Base-by-base conservation (phyloP, 495 filamentous ascomycete genomes). In the Sphaerosporella brunnea region DNA sequence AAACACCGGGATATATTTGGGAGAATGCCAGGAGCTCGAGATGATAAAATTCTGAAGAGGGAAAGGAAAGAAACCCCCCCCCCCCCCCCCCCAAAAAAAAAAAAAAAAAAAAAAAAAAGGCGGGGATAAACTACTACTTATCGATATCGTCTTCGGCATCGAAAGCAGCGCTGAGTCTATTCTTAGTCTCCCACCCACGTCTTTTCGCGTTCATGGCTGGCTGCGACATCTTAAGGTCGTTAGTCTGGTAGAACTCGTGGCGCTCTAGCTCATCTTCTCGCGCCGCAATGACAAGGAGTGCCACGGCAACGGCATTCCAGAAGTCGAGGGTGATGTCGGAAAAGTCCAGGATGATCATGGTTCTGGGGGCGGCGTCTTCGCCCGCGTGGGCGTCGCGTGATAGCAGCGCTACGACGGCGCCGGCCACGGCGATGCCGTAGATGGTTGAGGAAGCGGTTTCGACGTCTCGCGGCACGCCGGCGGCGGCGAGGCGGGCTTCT, bases 271-370 rank as follows among this genome's bases (percentile, higher is more conserved):
- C 56, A 23, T 59, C 56, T n/a, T 59, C 56, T 3, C 56, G 37
- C 8, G 56, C 56, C n/a, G 55, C 47, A 4, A 61, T 53, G 3
- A 61, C 58, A 9, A 61, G 25, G n/a, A 61, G 36, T 28, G 58
- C 53, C 21, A 65, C 52, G 9, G 62, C 62, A 16, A 66, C 36
- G 3, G 62, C 63, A 48, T 66, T 64, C 65, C 65, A 67, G 24
- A 66, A 65, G 51, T 61, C 64, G 44, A 61, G 51, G 2, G 52
- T 47, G 13, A 51, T 44, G 4, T 65, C 62, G 2, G 51, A 56
- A 39, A 65, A 65, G 40, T 66, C 56, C 20, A 64, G 57, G n/a
- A 62, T 52, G 0, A 55, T 42, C 24, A 66, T 28, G 30, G 58
- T 64, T 23, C 52, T 51, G 2, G 63, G 48, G 13, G 50, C 53